These are phyloP conservation scores for Psilocybe cubensis DNA, from an alignment of 768 basidiomycete genomes.

Conservation along the genomic window DNA sequence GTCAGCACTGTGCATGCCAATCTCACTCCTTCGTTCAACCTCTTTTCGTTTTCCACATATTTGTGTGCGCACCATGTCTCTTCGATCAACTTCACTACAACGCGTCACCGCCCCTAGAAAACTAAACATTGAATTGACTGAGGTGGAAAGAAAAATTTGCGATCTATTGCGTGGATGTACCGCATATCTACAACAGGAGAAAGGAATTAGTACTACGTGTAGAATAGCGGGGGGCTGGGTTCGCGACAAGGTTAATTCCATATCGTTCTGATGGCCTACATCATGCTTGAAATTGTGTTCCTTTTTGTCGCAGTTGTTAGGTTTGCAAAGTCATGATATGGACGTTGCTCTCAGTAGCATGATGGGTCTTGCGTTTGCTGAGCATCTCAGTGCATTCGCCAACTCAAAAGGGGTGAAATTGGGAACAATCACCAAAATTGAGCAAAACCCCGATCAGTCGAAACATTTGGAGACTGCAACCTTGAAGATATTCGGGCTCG, in stretches of 20 bases:
- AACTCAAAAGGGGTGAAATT: conserved; percentile 51
- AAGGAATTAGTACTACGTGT: conserved; percentile 65
- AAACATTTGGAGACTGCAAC: conserved; percentile 98
- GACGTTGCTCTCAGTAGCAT: conserved; percentile 90
- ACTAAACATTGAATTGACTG: conserved; percentile 60
- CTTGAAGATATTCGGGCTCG: conserved; percentile 76
- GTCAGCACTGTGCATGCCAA: too few relatives aligned
- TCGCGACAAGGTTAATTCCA: conserved; percentile 81
- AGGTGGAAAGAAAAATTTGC: conserved; percentile 72
- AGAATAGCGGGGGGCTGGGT: conserved; percentile 99
- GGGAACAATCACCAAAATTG: conserved; percentile 78
- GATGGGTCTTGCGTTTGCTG: conserved; percentile 90
- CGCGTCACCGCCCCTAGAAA: conserved; percentile 23
- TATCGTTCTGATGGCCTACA: background rate
- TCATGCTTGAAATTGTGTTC: background rate
- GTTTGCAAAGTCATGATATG: conserved; percentile 84
- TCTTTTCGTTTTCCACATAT: background rate
- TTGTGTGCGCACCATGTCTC: conserved; percentile 11
- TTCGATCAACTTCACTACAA: conserved; percentile 15
- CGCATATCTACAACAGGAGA: conserved; percentile 50
- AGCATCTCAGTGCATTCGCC: conserved; percentile 70
- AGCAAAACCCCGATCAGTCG: conserved; percentile 94
- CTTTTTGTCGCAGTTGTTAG: conserved; percentile 63
- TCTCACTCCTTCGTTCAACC: background rate
- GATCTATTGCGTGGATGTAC: conserved; percentile 82